Evolutionary conservation across 2,329 filamentous ascomycete species (phyloP).

Genomic region (Lasiodiplodia hormozganensis): DNA sequence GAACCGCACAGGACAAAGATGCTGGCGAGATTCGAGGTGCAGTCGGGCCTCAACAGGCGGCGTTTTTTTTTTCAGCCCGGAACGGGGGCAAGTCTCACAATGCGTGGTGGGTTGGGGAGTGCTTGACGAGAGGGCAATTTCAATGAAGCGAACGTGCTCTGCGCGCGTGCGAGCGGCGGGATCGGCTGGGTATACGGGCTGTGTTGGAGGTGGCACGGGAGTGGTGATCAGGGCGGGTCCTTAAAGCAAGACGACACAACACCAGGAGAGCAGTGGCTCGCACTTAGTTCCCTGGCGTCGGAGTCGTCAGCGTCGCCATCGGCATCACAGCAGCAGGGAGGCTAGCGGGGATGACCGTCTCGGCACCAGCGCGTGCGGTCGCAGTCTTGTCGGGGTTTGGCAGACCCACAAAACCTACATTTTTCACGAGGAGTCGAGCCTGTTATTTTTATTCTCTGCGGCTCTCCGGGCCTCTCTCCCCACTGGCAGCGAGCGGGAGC

Average conservation of each 20-base stretch:
- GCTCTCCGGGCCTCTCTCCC: background rate
- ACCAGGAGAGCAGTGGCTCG: background rate
- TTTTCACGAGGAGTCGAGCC: background rate
- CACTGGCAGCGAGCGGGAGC: slow-evolving; percentile 1
- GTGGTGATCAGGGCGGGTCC: slow-evolving; percentile 28
- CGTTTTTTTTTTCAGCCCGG: background rate
- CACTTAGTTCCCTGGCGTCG: slow-evolving; percentile 7
- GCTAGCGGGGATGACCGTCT: slow-evolving; percentile 9
- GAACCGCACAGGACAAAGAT: slow-evolving; percentile 24
- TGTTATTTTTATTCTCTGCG: slow-evolving; percentile 11
- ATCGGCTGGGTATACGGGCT: slow-evolving; percentile 21
- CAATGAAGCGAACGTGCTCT: slow-evolving; percentile 1
- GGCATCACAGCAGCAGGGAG: slow-evolving; percentile 3
- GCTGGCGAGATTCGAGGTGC: slow-evolving; percentile 22
- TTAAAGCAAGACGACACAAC: slow-evolving; percentile 22
- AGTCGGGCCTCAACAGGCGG: slow-evolving; percentile 27
- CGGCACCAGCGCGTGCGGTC: slow-evolving; percentile 1
- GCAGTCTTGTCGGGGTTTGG: slow-evolving; percentile 18
- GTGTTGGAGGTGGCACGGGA: slow-evolving; percentile 14
- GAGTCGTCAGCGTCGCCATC: slow-evolving; percentile 9
- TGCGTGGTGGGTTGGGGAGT: slow-evolving; percentile 22
- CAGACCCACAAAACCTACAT: slow-evolving; percentile 11
- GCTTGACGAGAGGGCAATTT: slow-evolving; percentile 25
- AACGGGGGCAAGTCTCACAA: slow-evolving; percentile 25
- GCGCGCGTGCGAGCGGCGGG: slow-evolving; percentile 22